These are phyloP conservation scores for Trichophyton schoenleinii DNA, from an alignment of 2,329 filamentous ascomycete genomes.

Conservation along the genomic window DNA sequence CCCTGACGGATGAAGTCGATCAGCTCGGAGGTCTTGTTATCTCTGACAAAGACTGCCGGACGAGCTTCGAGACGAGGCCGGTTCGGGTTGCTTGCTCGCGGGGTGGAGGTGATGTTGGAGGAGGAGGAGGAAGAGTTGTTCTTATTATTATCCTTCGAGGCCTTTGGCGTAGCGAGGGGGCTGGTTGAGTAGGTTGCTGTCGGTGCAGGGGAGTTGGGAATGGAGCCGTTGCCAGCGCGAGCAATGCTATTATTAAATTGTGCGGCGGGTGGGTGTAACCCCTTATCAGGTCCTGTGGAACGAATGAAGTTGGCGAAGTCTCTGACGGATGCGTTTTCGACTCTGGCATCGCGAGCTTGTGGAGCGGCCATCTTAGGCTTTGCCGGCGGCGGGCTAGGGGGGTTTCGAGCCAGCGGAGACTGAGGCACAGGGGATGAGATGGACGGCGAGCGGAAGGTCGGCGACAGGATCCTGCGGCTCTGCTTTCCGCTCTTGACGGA, in stretches of 20 bases:
- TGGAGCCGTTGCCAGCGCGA: not conserved
- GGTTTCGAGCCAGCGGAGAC: not conserved
- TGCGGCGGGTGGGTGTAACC: not conserved
- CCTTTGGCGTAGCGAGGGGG: not conserved
- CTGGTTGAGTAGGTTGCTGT: not conserved
- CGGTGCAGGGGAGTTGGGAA: not conserved
- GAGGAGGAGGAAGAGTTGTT: too few relatives aligned
- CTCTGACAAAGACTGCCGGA: conserved; percentile 50
- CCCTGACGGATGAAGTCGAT: conserved; percentile 93
- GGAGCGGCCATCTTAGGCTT: conserved; percentile 10
- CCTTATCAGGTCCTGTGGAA: conserved; percentile 56
- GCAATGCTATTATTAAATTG: not conserved
- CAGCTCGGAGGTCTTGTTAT: conserved; percentile 65
- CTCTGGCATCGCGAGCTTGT: conserved; percentile 58
- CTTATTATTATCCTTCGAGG: not conserved
- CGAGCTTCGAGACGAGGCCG: conserved; percentile 54
- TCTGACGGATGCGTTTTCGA: conserved; percentile 56
- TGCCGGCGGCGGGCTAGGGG: not conserved
- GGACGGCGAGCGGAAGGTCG: not conserved
- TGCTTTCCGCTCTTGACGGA: not conserved
- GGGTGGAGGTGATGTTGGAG: not conserved
- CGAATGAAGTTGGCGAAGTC: conserved; percentile 88
- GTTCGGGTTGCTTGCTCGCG: conserved; percentile 16
- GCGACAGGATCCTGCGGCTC: not conserved
- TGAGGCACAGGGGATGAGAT: not conserved